These are phyloP conservation scores for Cavenderia fasciculata DNA, from an alignment of 78 protist genomes.

Conservation along the genomic window DNA sequence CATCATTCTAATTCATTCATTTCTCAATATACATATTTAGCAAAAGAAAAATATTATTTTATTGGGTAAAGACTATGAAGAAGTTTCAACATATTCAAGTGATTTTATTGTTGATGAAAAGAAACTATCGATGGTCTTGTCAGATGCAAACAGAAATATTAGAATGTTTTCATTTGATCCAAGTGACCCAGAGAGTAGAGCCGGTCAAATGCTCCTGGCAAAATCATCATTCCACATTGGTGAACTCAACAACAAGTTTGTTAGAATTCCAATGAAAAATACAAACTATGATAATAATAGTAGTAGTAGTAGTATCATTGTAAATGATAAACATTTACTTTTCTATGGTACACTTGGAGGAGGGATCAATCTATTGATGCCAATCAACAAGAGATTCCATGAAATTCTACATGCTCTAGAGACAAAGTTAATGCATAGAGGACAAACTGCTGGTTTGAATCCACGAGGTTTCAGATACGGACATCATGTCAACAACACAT, in stretches of 20 bases:
- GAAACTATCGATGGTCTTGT: constrained; percentile 9
- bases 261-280: constrained; percentile 30
- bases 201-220: constrained; percentile 56
- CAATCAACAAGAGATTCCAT: constrained; percentile 21
- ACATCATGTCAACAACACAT: constrained; percentile 20
- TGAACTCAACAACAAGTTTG: constrained; percentile 13
- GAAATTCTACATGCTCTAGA: constrained; percentile 39
- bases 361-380: constrained; percentile 44
- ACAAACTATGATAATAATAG: not conserved
- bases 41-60: constrained; percentile 25
- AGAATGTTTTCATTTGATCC: constrained; percentile 57
- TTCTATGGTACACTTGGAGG: constrained; percentile 78
- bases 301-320: not conserved
- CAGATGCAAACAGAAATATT: constrained; percentile 66
- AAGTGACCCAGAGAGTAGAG: constrained; percentile 20
- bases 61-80: constrained; percentile 66
- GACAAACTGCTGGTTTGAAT: constrained; percentile 75
- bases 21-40: not conserved
- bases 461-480: constrained; percentile 40
- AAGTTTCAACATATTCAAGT: constrained; percentile 10
- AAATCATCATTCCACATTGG: constrained; percentile 71
- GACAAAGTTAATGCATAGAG: constrained; percentile 18
- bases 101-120: constrained; percentile 63
- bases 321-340: constrained; percentile 13
- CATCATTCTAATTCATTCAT: not conserved